Conservation (phyloP, 2,329 filamentous ascomycete genomes). For the Aspergillus pseudotamarii region DNA sequence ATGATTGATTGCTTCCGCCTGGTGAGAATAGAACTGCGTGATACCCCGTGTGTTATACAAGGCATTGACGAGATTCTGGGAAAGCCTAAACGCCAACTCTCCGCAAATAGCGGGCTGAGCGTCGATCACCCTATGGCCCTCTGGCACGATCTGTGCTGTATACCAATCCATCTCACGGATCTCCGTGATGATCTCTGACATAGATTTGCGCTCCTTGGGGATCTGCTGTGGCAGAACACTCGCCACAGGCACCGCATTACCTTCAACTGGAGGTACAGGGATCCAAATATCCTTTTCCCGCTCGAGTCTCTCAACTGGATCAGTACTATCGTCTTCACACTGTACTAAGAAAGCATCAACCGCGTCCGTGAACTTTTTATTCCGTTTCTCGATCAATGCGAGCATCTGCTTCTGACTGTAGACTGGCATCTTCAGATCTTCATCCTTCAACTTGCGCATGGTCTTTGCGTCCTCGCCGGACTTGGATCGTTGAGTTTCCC, state of each 20-base stretch:
- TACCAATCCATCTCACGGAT: constrained; percentile 86
- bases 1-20: constrained; percentile 89
- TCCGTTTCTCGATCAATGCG: constrained; percentile 83
- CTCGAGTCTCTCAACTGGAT: constrained; percentile 69
- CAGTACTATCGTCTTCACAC: constrained; percentile 63
- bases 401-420: constrained; percentile 93
- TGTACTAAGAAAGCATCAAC: constrained; percentile 76
- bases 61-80: constrained; percentile 91
- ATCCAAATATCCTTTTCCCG: constrained; percentile 63
- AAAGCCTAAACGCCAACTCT: constrained; percentile 81
- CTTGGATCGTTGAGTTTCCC: constrained; percentile 71
- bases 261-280: constrained; percentile 58
- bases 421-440: constrained; percentile 87
- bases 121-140: constrained; percentile 89
- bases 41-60: constrained; percentile 91
- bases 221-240: constrained; percentile 67
- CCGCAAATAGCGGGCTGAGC: constrained; percentile 80
- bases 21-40: constrained; percentile 83
- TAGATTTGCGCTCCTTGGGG: constrained; percentile 75
- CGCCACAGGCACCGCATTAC: constrained; percentile 36
- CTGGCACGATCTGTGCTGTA: constrained; percentile 85
- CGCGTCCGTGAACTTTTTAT: constrained; percentile 77
- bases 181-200: constrained; percentile 83
- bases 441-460: constrained; percentile 69
- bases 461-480: constrained; percentile 73